phyloP scores from a whole-genome alignment of 75 land plant genomes.

The Gnetum montanum region DNA sequence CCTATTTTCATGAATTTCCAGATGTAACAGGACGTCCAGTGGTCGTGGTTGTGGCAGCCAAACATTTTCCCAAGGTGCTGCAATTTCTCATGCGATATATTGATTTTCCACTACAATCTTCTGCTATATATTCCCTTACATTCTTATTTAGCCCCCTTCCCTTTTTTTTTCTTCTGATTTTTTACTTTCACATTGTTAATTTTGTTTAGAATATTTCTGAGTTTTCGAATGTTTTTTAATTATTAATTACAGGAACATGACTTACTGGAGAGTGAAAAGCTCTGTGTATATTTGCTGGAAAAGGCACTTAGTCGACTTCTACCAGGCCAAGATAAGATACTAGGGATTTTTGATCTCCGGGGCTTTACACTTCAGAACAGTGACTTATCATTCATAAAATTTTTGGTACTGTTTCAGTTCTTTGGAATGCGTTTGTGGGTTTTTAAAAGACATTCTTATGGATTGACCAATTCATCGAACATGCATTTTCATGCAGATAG shows the following conservation, averaged over 20 bases:
- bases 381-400: slow-evolving; percentile 66
- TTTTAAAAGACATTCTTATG: background rate
- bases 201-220: background rate
- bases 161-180: too few species aligned
- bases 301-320: slow-evolving; percentile 72
- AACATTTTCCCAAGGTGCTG: slow-evolving; percentile 54
- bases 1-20: slow-evolving; percentile 72
- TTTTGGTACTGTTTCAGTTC: slow-evolving; percentile 92
- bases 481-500: slow-evolving; percentile 66
- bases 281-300: slow-evolving; percentile 83
- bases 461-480: background rate
- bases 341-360: slow-evolving; percentile 83
- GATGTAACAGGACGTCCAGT: slow-evolving; percentile 84
- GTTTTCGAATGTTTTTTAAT: too few species aligned
- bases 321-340: slow-evolving; percentile 64
- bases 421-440: background rate
- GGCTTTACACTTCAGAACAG: slow-evolving; percentile 72
- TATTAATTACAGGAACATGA: slow-evolving; percentile 57
- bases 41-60: slow-evolving; percentile 86
- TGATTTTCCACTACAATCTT: too few species aligned
- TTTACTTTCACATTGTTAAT: background rate
- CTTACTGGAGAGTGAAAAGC: slow-evolving; percentile 56
- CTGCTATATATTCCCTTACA: too few species aligned
- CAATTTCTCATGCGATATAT: too few species aligned
- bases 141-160: too few species aligned